Conservation (phyloP, 2,329 filamentous ascomycete genomes). For the Talaromyces amestolkiae region DNA sequence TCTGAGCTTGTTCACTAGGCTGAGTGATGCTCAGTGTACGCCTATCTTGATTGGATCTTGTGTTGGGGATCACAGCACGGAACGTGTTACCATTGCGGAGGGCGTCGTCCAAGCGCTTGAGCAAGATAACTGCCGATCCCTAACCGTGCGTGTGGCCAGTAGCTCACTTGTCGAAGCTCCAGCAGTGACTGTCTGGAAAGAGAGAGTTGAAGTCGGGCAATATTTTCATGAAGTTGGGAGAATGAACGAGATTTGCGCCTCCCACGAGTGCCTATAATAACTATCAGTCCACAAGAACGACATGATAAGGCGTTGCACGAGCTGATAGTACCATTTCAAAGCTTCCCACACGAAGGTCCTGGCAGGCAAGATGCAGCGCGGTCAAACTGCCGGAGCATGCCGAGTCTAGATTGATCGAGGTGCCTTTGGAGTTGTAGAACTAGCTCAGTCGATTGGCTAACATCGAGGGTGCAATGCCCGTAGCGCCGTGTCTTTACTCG, state of each 20-base stretch:
- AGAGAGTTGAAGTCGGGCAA: constrained; percentile 20
- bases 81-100: constrained; percentile 45
- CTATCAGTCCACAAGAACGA: constrained; percentile 15
- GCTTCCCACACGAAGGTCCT: constrained; percentile 27
- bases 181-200: constrained; percentile 26
- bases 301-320: background rate
- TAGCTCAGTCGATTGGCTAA: constrained; percentile 30
- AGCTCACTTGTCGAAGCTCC: constrained; percentile 41
- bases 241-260: constrained; percentile 38
- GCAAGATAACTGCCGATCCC: constrained; percentile 41
- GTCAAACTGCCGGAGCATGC: constrained; percentile 26
- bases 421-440: constrained; percentile 29
- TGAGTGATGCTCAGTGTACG: constrained; percentile 53
- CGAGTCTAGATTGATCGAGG: constrained; percentile 28
- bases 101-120: constrained; percentile 47
- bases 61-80: constrained; percentile 29
- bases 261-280: constrained; percentile 25
- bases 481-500: constrained; percentile 15
- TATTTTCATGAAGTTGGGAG: constrained; percentile 32
- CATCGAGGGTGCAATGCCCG: constrained; percentile 9
- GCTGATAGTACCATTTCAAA: constrained; percentile 17
- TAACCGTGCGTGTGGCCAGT: constrained; percentile 53
- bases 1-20: background rate
- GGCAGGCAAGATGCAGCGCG: constrained; percentile 29
- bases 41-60: constrained; percentile 31